These are phyloP conservation scores for Elsinoe ampelina DNA, from an alignment of 2,329 filamentous ascomycete genomes.

Conservation along the genomic window DNA sequence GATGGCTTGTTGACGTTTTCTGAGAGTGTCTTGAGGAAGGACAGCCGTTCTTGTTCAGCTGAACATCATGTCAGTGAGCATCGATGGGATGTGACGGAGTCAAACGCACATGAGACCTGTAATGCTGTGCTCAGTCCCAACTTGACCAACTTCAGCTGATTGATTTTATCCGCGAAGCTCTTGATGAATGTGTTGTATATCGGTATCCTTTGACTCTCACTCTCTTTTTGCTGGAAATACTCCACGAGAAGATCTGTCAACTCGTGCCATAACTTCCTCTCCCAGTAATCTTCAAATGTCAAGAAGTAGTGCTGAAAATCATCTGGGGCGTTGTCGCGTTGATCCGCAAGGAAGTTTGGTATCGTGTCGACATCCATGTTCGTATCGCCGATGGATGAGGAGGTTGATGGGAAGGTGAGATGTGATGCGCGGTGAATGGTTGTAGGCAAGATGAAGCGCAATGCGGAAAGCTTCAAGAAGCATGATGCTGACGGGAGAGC, in stretches of 20 bases:
- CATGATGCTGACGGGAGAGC: slow-evolving; percentile 7
- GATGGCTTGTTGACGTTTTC: slow-evolving; percentile 84
- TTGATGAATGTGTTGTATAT: slow-evolving; percentile 94
- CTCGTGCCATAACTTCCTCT: slow-evolving; percentile 98
- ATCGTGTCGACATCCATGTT: slow-evolving; percentile 79
- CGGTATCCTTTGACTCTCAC: slow-evolving; percentile 71
- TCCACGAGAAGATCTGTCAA: slow-evolving; percentile 80
- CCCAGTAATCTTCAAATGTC: slow-evolving; percentile 93
- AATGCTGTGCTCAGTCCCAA: slow-evolving; percentile 79
- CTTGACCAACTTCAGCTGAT: slow-evolving; percentile 92
- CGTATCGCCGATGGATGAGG: background rate
- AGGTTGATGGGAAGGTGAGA: too few species aligned
- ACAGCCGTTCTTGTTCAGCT: slow-evolving; percentile 81
- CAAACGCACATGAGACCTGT: slow-evolving; percentile 61
- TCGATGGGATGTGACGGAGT: background rate
- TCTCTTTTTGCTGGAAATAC: slow-evolving; percentile 78
- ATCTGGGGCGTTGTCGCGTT: slow-evolving; percentile 78
- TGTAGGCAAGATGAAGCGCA: too few species aligned
- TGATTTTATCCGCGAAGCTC: slow-evolving; percentile 97
- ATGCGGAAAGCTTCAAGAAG: background rate
- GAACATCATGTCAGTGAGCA: slow-evolving; percentile 23
- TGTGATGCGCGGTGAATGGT: background rate
- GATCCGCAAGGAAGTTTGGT: slow-evolving; percentile 81
- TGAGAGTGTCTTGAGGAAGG: slow-evolving; percentile 73
- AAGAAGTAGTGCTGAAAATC: slow-evolving; percentile 83